Base-by-base conservation (phyloP, 768 basidiomycete species). In the Vararia minispora region DNA sequence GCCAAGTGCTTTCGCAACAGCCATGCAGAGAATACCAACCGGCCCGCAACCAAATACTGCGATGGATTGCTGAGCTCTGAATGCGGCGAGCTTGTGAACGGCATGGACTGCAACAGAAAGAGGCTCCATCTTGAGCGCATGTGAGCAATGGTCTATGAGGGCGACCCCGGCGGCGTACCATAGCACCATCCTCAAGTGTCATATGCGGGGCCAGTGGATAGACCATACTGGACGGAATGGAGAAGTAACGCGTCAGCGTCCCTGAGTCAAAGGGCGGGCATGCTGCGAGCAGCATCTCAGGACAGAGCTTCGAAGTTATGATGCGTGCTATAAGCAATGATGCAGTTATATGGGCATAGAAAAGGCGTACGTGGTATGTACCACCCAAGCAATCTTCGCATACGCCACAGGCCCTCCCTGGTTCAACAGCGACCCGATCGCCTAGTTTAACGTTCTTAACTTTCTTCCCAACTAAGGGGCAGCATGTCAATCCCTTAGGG, bases 201-300 rank as follows among this genome's bases (percentile, higher is more conserved):
- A 97, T 74, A 52, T 76, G 67, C n/a, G 80, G 72, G 2, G 90
- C 90, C 9, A 98, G 74, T 27, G 64, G 68, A 58, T 88, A 90
- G 37, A 79, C 81, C 17, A 95, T 69, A 57, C 94, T 85, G 20
- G 76, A 77, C 11, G 91, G 88, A 40, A 94, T 66, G 37, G 71
- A 74, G 61, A 94, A 98, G 65, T 82, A 94, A 31, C 88, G 72
- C 32, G 69, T 71, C 14, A 95, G 74, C 11, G 92, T 97, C 38
- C 92, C 92, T n/a, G n/a, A n/a, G 52, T 94, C 84, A 52, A 82
- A 75, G 1, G 94, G 94, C 37, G 92, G 94, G 11, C 92, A 94
- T 2, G 92, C 91, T 13, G 91, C 90, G 50, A 92, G 91, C 35
- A 73, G 65, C 56, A 94, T 82, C 39, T 89, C 69, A 2, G 83